phyloP scores from a whole-genome alignment of 176 grass and related monocot species.

The Elaeis guineensis region DNA sequence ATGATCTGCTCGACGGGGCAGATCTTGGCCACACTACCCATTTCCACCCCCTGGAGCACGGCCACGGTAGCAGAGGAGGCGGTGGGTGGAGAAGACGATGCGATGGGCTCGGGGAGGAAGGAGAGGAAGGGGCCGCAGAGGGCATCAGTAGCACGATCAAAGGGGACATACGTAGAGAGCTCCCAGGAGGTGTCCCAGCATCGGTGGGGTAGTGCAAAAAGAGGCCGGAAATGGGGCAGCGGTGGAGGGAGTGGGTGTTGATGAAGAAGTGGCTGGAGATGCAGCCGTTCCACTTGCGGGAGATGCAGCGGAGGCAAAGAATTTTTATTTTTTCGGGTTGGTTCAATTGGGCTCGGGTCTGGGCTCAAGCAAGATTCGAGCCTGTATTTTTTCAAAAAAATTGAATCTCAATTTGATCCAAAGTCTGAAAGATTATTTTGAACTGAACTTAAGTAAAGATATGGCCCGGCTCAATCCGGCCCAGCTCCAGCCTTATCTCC shows the following conservation, averaged over 20 bases:
- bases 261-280: conserved; percentile 23
- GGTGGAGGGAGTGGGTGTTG: conserved; percentile 1
- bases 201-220: conserved; percentile 5
- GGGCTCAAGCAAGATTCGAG: no score
- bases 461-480: no score
- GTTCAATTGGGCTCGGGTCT: no score
- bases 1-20: no score
- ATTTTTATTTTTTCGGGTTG: no score
- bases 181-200: background rate
- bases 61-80: conserved; percentile 51
- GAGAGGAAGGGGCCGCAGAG: conserved; percentile 40
- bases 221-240: conserved; percentile 5
- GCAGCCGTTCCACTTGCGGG: background rate
- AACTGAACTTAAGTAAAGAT: no score
- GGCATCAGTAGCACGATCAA: background rate
- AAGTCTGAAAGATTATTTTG: no score
- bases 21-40: no score
- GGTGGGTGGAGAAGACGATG: conserved; percentile 30
- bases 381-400: no score
- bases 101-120: conserved; percentile 15
- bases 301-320: conserved; percentile 21
- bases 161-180: no score
- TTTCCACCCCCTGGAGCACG: background rate
- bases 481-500: no score
- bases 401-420: no score